Conservation (phyloP, 345 rosid genomes). For the Diplotaxis tenuifolia region DNA sequence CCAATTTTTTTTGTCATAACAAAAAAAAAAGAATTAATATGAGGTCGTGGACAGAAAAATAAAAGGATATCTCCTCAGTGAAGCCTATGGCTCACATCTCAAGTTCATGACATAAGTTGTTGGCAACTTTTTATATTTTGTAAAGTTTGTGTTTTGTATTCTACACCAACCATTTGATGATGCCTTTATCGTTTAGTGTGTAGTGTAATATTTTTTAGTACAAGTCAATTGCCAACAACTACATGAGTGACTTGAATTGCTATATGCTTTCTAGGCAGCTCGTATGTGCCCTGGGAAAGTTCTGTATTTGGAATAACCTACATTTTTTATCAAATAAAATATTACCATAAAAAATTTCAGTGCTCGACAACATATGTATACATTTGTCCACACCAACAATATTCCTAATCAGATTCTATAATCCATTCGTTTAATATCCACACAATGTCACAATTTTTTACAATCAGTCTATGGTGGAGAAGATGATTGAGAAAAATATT, state of each 20-base stretch:
- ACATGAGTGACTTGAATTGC: conserved; percentile 14
- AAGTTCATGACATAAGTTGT: background rate
- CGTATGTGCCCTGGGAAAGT: background rate
- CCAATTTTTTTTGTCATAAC: background rate
- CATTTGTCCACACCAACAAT: background rate
- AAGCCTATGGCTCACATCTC: conserved; percentile 20
- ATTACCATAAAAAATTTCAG: background rate
- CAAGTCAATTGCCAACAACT: conserved; percentile 4
- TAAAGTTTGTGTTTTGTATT: background rate
- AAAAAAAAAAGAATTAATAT: background rate
- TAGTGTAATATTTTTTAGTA: background rate
- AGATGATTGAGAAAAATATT: background rate
- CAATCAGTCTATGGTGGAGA: background rate
- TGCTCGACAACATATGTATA: background rate
- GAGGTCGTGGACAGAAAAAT: background rate
- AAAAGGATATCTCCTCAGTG: background rate
- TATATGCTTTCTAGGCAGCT: background rate
- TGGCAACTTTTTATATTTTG: background rate
- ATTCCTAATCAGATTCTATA: background rate
- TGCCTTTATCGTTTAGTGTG: conserved; percentile 2
- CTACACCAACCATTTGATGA: background rate
- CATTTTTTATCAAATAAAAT: background rate
- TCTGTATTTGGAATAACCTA: background rate
- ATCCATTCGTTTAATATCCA: conserved; percentile 16
- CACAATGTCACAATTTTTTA: background rate